Evolutionary conservation across 768 basidiomycete genomes (phyloP).

Genomic region (Piloderma croceum): DNA sequence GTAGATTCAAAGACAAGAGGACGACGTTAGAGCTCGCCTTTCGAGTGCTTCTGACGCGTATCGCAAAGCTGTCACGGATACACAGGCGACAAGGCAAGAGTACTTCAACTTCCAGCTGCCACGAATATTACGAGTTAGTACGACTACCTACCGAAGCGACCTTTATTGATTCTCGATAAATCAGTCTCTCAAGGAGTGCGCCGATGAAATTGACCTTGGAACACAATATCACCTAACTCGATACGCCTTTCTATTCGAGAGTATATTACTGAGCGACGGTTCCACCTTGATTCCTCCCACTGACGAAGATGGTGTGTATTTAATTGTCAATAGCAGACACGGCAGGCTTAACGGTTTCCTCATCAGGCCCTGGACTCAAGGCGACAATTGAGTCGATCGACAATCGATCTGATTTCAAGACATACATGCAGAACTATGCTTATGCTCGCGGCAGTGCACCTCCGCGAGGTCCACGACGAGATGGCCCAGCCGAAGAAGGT

Average conservation of each 20-base stretch:
- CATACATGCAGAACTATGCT: constrained; percentile 95
- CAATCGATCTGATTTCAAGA: constrained; percentile 90
- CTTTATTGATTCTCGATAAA: neutral
- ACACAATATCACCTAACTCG: constrained; percentile 95
- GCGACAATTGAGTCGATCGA: constrained; percentile 87
- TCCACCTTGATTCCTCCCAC: constrained; percentile 71
- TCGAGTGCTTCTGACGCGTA: constrained; percentile 84
- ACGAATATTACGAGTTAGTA: constrained; percentile 80
- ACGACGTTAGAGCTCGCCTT: constrained; percentile 84
- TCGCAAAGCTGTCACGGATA: constrained; percentile 84
- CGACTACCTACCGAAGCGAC: neutral
- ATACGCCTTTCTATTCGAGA: constrained; percentile 93
- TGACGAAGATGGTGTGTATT: constrained; percentile 55
- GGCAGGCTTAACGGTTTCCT: neutral
- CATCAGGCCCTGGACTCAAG: constrained; percentile 59
- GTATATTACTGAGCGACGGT: constrained; percentile 84
- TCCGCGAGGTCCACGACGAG: constrained; percentile 71
- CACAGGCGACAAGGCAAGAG: constrained; percentile 88
- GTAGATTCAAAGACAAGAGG: constrained; percentile 91
- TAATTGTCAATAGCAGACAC: neutral
- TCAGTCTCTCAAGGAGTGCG: constrained; percentile 87
- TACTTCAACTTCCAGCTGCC: constrained; percentile 98
- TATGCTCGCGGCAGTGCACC: constrained; percentile 70
- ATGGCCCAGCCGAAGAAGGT: constrained; percentile 87
- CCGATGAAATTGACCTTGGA: constrained; percentile 95